Evolutionary conservation across 768 basidiomycete species (phyloP), one percentile per base, ranked within the genome.

Genomic region (Phanerodontia chrysosporium): DNA sequence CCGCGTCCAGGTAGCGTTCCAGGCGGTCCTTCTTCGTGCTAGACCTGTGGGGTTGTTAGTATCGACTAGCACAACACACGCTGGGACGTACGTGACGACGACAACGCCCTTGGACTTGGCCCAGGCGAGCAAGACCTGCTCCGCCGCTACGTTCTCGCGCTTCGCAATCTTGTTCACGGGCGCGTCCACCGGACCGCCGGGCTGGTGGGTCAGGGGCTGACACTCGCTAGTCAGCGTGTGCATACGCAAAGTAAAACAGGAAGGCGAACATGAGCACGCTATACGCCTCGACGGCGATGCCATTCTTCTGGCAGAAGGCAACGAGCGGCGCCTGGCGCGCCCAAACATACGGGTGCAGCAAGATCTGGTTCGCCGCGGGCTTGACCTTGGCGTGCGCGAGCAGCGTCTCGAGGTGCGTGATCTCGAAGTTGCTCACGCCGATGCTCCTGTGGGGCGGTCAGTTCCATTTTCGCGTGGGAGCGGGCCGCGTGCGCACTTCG

Each of bases 101-200:
- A 88, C 81, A 0, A 80, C 81, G 10, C 83, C 85, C 67, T 91
- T 90, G 6, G 81, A 76, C 66, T 83, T 87, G 4, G 81, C 79
- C 89, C 89, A 89, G 0, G 87, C 86, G 8, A 90, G 75, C 4
- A 90, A 74, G 9, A 89, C 80, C 67, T 91, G 89, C 58, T 89
- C 88, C 1, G 80, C 73, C 2, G 80, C 79, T 18, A 77, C 82
- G 8, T 76, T 73, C 24, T 83, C 75, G 6, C 79, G 73, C 9
- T 73, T 66, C 0, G 86, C 82, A 35, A 89, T 84, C 16, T 72
- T 69, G 35, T 76, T 73, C 45, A 90, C 69, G 0, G 85, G 85
- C 24, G 71, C 76, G 65, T 88, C 86, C 10, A 90, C 74, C 2
- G 87, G 83, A 2, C 88, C 88, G 2, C 83, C 85, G 1, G 83